Evolutionary conservation across 202 grass and related monocot genomes (phyloP).

Genomic region (Elaeis oleifera): DNA sequence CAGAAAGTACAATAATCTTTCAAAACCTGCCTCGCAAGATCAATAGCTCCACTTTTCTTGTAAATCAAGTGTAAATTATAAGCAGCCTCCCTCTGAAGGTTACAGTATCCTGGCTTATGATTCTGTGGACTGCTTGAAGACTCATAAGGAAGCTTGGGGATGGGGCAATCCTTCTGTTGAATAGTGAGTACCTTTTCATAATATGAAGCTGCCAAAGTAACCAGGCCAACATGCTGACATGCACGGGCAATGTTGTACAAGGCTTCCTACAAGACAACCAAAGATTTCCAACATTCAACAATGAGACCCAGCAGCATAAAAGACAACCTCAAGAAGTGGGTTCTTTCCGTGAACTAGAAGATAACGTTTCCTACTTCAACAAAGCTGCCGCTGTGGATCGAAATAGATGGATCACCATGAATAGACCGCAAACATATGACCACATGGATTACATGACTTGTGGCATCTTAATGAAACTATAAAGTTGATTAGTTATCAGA

Average conservation of each 20-base stretch:
- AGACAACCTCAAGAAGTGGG: no score
- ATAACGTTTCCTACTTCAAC: no score
- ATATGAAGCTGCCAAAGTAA: slow-evolving; percentile 64
- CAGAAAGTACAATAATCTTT: slow-evolving; percentile 79
- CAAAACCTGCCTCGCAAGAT: slow-evolving; percentile 69
- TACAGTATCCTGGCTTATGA: slow-evolving; percentile 56
- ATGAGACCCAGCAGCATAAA: no score
- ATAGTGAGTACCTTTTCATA: slow-evolving; percentile 74
- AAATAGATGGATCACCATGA: no score
- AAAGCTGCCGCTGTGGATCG: no score
- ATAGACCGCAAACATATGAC: no score
- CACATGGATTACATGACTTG: no score
- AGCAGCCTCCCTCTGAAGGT: slow-evolving; percentile 62
- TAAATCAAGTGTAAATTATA: slow-evolving; percentile 97
- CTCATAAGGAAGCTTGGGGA: slow-evolving; percentile 78
- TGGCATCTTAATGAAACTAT: no score
- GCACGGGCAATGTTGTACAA: slow-evolving; percentile 84
- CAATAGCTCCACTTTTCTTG: slow-evolving; percentile 79
- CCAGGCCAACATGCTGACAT: slow-evolving; percentile 78
- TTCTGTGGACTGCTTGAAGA: slow-evolving; percentile 23
- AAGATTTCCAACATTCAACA: neutral
- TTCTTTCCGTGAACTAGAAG: no score
- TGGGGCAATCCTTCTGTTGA: slow-evolving; percentile 47
- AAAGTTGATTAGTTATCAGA: no score
- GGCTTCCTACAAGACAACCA: slow-evolving; percentile 54